These are phyloP conservation scores for Paraglomus brasilianum DNA, from an alignment of 192 early-diverging fungal species.

Conservation along the genomic window DNA sequence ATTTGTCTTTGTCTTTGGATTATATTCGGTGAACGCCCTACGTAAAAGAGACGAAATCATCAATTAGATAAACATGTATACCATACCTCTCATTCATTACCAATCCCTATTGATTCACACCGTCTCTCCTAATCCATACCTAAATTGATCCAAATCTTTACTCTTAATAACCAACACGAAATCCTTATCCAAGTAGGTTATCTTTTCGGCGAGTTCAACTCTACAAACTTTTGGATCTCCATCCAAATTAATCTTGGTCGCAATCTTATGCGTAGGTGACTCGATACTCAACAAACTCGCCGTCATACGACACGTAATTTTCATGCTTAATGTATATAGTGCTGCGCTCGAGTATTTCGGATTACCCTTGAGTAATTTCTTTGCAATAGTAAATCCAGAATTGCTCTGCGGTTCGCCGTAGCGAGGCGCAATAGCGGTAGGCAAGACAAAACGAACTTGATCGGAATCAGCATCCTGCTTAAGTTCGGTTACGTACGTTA, in stretches of 20 bases:
- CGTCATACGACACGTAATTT: constrained; percentile 31
- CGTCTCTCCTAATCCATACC: no score
- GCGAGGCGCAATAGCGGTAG: constrained; percentile 39
- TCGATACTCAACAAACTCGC: constrained; percentile 39
- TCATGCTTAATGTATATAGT: constrained; percentile 25
- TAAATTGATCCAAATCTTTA: constrained; percentile 37
- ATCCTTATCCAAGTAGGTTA: constrained; percentile 40
- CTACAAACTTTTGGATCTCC: constrained; percentile 27
- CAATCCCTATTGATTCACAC: not conserved
- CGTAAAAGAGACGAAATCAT: not conserved
- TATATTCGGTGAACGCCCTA: constrained; percentile 40
- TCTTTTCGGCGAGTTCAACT: constrained; percentile 15
- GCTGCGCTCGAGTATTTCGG: constrained; percentile 10
- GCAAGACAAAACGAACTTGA: constrained; percentile 47
- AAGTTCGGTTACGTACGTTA: constrained; percentile 51
- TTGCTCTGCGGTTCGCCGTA: constrained; percentile 28
- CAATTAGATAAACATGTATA: not conserved
- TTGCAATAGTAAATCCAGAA: no score
- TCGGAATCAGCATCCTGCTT: constrained; percentile 48
- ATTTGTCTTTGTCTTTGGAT: constrained; percentile 35
- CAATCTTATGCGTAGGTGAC: constrained; percentile 50
- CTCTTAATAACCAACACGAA: constrained; percentile 42
- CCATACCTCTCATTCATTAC: not conserved
- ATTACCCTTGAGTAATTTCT: no score
- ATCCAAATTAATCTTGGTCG: constrained; percentile 29